A percentile compares a stretch with the other conserved stretches of the same genome.
These are phyloP conservation scores for Martiniozyma abietophila DNA, from an alignment of 805 yeast species.

Conservation along the genomic window DNA sequence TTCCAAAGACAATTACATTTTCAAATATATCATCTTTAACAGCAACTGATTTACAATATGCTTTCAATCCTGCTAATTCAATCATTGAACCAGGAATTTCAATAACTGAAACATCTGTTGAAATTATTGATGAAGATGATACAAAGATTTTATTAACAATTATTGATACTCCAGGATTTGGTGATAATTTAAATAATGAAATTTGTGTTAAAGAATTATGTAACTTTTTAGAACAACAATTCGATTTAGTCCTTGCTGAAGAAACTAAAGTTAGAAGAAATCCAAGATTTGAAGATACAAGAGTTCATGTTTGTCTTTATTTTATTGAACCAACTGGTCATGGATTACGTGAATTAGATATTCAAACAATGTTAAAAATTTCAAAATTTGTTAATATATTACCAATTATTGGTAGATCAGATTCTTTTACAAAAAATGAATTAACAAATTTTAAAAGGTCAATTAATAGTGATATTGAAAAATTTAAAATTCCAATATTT, in stretches of 20 bases:
- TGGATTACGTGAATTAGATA: slow-evolving; percentile 66
- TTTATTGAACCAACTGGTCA: slow-evolving; percentile 72
- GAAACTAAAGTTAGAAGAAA: slow-evolving; percentile 82
- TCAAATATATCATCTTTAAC: slow-evolving; percentile 50
- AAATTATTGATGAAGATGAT: slow-evolving; percentile 53
- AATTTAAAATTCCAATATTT: slow-evolving; percentile 62
- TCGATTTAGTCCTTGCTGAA: slow-evolving; percentile 71
- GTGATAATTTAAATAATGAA: slow-evolving; percentile 51
- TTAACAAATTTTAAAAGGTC: slow-evolving; percentile 49
- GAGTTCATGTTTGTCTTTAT: slow-evolving; percentile 67
- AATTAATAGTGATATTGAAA: slow-evolving; percentile 53
- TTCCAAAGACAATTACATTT: slow-evolving; percentile 45
- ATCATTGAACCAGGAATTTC: slow-evolving; percentile 68
- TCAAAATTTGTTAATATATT: slow-evolving; percentile 66
- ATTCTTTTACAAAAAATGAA: slow-evolving; percentile 57
- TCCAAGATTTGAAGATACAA: slow-evolving; percentile 69
- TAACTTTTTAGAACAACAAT: slow-evolving; percentile 63
- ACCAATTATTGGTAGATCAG: slow-evolving; percentile 65
- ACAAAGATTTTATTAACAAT: slow-evolving; percentile 44
- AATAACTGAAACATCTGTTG: slow-evolving; percentile 56
- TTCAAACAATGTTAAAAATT: slow-evolving; percentile 58
- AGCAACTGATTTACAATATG: slow-evolving; percentile 48
- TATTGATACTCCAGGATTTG: slow-evolving; percentile 54
- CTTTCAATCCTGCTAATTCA: slow-evolving; percentile 53
- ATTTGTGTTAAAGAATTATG: slow-evolving; percentile 59